Conservation (phyloP, 495 filamentous ascomycete species). For the Aspergillus cavernicola region DNA sequence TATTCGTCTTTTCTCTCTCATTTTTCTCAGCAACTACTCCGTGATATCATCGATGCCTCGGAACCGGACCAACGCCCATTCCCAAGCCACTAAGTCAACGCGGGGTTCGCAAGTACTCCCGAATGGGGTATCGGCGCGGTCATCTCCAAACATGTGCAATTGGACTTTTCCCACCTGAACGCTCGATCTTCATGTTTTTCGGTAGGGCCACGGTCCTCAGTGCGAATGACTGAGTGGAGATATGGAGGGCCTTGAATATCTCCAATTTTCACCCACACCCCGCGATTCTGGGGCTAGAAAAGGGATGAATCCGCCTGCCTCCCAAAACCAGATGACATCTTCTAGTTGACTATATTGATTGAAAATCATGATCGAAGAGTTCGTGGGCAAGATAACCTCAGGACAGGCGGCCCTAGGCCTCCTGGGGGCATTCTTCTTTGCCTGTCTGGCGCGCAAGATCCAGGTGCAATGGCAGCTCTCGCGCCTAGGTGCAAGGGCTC, state of each 20-base stretch:
- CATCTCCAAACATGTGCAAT: conserved; percentile 4
- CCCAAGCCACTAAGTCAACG: conserved; percentile 7
- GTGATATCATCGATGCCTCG: conserved; percentile 9
- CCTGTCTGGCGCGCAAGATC: conserved; percentile 27
- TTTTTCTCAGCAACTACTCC: no score
- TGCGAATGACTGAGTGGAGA: neutral
- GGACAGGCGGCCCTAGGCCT: conserved; percentile 23
- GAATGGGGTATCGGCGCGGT: conserved; percentile 16
- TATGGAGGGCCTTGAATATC: neutral
- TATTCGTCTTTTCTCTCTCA: no score
- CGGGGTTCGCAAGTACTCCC: conserved; percentile 33
- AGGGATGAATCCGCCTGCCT: neutral
- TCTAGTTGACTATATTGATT: neutral
- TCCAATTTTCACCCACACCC: neutral
- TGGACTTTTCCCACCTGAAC: neutral
- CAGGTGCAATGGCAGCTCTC: conserved; percentile 32
- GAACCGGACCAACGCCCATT: neutral
- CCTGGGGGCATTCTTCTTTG: conserved; percentile 24
- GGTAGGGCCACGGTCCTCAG: neutral
- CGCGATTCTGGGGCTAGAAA: neutral
- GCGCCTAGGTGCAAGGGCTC: conserved; percentile 34
- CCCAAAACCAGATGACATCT: neutral
- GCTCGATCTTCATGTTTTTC: neutral
- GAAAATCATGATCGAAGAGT: conserved; percentile 37
- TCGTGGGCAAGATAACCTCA: conserved; percentile 26